A percentile compares a stretch with the other conserved stretches of the same genome.
Evolutionary conservation across 2,329 filamentous ascomycete genomes (phyloP).

Genomic region (Colletotrichum abscissum): DNA sequence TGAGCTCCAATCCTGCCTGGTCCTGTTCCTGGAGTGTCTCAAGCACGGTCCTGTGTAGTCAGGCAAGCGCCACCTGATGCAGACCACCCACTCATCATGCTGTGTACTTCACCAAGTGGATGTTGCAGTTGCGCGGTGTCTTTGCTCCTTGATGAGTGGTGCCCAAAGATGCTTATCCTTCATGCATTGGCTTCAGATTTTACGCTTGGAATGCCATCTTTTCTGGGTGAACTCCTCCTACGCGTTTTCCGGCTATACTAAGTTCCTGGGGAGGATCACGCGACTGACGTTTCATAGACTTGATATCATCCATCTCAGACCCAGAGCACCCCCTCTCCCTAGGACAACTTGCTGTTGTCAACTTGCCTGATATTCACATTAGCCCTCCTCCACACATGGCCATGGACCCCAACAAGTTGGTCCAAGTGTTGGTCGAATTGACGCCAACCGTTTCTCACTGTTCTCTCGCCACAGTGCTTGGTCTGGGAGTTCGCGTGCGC

Average conservation of each 20-base stretch:
- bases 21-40: neutral
- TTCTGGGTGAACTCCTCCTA: neutral
- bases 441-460: constrained; percentile 98
- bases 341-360: constrained; percentile 93
- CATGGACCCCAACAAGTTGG: constrained; percentile 67
- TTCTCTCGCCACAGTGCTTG: constrained; percentile 95
- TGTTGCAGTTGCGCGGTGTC: constrained; percentile 2
- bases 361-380: constrained; percentile 92
- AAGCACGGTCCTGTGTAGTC: neutral
- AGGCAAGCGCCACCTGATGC: constrained; percentile 13
- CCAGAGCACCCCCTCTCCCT: constrained; percentile 96
- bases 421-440: constrained; percentile 84
- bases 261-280: constrained; percentile 37
- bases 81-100: neutral
- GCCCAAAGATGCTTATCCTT: neutral
- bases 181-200: neutral
- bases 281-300: constrained; percentile 68
- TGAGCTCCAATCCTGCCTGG: neutral
- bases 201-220: neutral
- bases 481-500: constrained; percentile 89
- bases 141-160: neutral
- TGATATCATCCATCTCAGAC: constrained; percentile 94
- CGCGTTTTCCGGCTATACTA: neutral
- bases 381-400: constrained; percentile 70
- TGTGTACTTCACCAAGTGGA: constrained; percentile 4